Evolutionary conservation across 306 rosid species (phyloP), one percentile per base, ranked within the genome.

Genomic region (Urtica urens): DNA sequence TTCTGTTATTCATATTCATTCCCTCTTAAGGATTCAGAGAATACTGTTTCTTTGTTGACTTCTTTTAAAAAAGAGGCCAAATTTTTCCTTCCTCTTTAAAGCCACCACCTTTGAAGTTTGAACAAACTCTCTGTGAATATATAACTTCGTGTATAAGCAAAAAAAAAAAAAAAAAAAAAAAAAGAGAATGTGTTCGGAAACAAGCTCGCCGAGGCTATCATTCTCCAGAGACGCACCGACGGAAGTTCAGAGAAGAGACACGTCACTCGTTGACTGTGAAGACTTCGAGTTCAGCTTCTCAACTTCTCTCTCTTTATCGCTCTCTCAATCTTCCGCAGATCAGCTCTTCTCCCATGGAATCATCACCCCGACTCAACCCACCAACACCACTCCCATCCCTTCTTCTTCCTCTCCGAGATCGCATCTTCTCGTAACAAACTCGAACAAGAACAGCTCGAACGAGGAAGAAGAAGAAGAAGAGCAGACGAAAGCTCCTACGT

Each of bases 311-410:
- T 59, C 45, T 73, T 49, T 22, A 1, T 62, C 63, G 51, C 71
- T 72, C 35, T 61, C 83, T 52, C n/a, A n/a, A n/a, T 75, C 83
- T 41, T 71, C 83, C 1, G 95, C 99, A 15, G 99, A 85, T 70
- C 95, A 90, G 57, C 87, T 90, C 43, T 90, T 90, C 66, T 79
- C 77, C 7, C 76, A 85, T 67, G 99, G 95, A 0, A 29, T 79
- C 9, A 82, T 90, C 59, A 80, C 77, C 65, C 93, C 99, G 2
- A 65, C 57, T 20, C 77, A 73, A 25, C 70, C 62, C n/a, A 51
- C 10, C 40, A 41, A 31, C 23, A 57, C 24, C 39, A 31, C 18
- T 30, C 24, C 74, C 65, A 22, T 67, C 81, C 29, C 76, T 92
- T 25, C 81, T 74, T 23, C 94, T 81, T 22, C 75, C 72, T 53